Evolutionary conservation across 2,329 filamentous ascomycete species (phyloP).

Genomic region (Tolypocladium album): DNA sequence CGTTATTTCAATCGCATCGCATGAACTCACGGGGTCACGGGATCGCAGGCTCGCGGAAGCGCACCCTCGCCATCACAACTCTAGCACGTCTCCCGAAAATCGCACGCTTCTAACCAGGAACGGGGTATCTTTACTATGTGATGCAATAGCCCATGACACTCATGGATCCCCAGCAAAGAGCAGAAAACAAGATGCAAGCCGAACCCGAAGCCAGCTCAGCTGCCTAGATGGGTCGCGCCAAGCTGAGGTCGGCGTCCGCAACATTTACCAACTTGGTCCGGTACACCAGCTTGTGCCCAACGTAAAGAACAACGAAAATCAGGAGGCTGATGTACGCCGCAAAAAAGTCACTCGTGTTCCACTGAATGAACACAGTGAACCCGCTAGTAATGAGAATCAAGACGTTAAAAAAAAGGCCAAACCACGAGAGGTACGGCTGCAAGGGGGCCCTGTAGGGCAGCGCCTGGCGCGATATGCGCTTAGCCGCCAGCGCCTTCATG

Average conservation of each 20-base stretch:
- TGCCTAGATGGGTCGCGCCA: background rate
- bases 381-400: constrained; percentile 58
- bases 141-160: background rate
- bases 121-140: background rate
- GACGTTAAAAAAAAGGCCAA: constrained; percentile 54
- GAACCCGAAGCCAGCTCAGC: background rate
- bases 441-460: constrained; percentile 51
- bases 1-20: background rate
- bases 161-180: background rate
- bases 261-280: constrained; percentile 27
- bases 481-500: constrained; percentile 45
- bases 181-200: background rate
- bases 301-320: constrained; percentile 47
- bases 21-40: background rate
- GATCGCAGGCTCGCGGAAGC: background rate
- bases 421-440: constrained; percentile 55
- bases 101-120: background rate
- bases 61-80: background rate
- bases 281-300: constrained; percentile 46
- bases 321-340: constrained; percentile 54
- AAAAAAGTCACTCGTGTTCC: constrained; percentile 51
- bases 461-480: constrained; percentile 43
- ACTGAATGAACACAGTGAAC: constrained; percentile 57
- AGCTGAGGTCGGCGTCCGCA: constrained; percentile 22
- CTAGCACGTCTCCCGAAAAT: background rate